Percentiles rank a stretch among this genome's conserved stretches.
These are phyloP conservation scores for Sporothrix sp. DNA, from an alignment of 2,329 filamentous ascomycete species.

Conservation along the genomic window DNA sequence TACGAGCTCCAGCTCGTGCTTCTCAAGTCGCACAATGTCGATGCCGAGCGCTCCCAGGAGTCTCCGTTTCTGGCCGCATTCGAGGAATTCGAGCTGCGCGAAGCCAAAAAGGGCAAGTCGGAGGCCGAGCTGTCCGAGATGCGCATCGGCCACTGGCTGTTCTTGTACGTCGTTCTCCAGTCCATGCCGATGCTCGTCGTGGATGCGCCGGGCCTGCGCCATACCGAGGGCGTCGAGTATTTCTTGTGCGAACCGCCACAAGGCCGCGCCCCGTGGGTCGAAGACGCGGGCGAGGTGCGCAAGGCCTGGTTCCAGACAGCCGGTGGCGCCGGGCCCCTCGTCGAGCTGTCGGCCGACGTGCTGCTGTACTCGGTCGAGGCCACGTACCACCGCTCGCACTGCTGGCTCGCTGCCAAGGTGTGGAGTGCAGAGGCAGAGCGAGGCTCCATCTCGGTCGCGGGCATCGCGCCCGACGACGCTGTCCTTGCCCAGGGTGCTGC, in stretches of 20 bases:
- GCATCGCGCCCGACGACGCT: conserved; percentile 2
- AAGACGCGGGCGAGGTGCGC: conserved; percentile 51
- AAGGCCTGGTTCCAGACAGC: conserved; percentile 69
- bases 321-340: conserved; percentile 45
- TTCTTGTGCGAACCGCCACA: conserved; percentile 70
- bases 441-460: not conserved
- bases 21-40: conserved; percentile 72
- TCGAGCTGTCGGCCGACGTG: conserved; percentile 50
- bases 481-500: conserved; percentile 8
- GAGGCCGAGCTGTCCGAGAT: conserved; percentile 60
- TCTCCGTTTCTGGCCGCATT: conserved; percentile 60
- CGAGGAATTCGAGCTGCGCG: conserved; percentile 59
- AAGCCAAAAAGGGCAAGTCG: conserved; percentile 49
- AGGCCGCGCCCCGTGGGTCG: conserved; percentile 63
- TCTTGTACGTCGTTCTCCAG: conserved; percentile 69
- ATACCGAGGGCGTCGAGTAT: conserved; percentile 66
- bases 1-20: conserved; percentile 69
- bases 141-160: conserved; percentile 70
- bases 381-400: conserved; percentile 49
- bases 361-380: conserved; percentile 53
- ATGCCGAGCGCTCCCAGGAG: conserved; percentile 44
- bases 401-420: conserved; percentile 43
- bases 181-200: conserved; percentile 68
- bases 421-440: conserved; percentile 27
- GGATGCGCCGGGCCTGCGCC: conserved; percentile 60